Conservation (phyloP, 441 rosid genomes). For the Flueggea neowawraea region DNA sequence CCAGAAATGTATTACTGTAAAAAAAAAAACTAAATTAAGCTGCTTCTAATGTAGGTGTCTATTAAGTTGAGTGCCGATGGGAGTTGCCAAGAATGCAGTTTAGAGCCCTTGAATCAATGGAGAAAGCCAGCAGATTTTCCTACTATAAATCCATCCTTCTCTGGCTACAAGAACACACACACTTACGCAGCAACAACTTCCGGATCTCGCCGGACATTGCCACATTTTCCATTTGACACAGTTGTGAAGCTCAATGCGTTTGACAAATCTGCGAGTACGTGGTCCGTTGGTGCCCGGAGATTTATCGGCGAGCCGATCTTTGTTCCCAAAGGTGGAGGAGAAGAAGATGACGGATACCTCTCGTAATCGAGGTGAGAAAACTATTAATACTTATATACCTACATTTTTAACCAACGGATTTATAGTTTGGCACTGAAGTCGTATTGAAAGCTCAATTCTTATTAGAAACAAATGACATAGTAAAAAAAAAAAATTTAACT, state of each 20-base stretch:
- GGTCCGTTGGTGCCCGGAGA: conserved; percentile 60
- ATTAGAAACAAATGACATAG: neutral
- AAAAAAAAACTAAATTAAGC: too few species aligned
- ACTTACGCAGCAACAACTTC: conserved; percentile 66
- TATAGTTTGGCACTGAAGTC: neutral
- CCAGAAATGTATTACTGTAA: too few species aligned
- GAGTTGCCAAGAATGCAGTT: conserved; percentile 34
- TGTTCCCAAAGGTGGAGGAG: conserved; percentile 35
- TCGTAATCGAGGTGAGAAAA: conserved; percentile 65
- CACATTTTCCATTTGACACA: conserved; percentile 81
- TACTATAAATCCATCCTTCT: conserved; percentile 49
- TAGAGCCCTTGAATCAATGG: conserved; percentile 54
- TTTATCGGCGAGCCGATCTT: conserved; percentile 89
- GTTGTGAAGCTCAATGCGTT: conserved; percentile 56
- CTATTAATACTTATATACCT: too few species aligned
- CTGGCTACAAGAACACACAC: conserved; percentile 48
- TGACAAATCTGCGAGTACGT: conserved; percentile 28
- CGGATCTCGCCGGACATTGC: conserved; percentile 59
- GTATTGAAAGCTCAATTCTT: neutral
- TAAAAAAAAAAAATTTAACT: neutral
- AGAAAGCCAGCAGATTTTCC: conserved; percentile 74
- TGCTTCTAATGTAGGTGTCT: conserved; percentile 32
- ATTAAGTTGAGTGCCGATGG: conserved; percentile 49
- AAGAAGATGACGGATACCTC: conserved; percentile 82
- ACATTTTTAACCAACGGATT: neutral